These are phyloP conservation scores for Priceomyces medius DNA, from an alignment of 805 yeast species.

Conservation along the genomic window DNA sequence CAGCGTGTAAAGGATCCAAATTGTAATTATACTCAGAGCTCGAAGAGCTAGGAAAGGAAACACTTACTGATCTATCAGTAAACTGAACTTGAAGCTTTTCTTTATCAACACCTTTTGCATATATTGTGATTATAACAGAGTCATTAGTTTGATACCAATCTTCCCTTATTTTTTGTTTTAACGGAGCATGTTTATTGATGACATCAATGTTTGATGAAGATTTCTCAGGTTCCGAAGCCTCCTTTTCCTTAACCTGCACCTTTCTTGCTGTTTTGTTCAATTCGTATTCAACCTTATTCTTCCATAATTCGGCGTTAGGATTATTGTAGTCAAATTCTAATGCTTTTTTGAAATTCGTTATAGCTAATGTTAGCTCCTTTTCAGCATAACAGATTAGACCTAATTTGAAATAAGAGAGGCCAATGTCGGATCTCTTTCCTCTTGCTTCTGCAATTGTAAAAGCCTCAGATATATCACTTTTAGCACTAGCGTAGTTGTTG, in stretches of 20 bases:
- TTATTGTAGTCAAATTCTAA: constrained; percentile 44
- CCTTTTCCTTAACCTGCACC: neutral
- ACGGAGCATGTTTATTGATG: constrained; percentile 41
- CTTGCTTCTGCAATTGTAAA: constrained; percentile 43
- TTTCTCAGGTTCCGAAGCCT: neutral
- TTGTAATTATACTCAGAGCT: constrained; percentile 58
- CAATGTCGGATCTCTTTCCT: constrained; percentile 48
- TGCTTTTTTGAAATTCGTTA: constrained; percentile 43
- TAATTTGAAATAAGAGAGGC: constrained; percentile 47
- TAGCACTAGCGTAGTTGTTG: constrained; percentile 47
- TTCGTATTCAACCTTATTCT: constrained; percentile 34
- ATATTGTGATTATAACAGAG: constrained; percentile 64
- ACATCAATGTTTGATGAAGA: constrained; percentile 27
- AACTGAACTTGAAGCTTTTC: constrained; percentile 46
- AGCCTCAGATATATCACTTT: constrained; percentile 46
- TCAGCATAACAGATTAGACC: constrained; percentile 46
- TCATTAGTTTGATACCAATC: constrained; percentile 62
- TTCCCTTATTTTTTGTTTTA: constrained; percentile 35
- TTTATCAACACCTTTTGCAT: constrained; percentile 61
- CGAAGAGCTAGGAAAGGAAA: constrained; percentile 48
- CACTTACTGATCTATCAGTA: constrained; percentile 31
- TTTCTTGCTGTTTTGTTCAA: constrained; percentile 14
- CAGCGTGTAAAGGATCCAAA: constrained; percentile 52
- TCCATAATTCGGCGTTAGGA: constrained; percentile 49
- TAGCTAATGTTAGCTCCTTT: constrained; percentile 43